These are phyloP conservation scores for Trametes cubensis DNA, from an alignment of 768 basidiomycete species.

Conservation along the genomic window DNA sequence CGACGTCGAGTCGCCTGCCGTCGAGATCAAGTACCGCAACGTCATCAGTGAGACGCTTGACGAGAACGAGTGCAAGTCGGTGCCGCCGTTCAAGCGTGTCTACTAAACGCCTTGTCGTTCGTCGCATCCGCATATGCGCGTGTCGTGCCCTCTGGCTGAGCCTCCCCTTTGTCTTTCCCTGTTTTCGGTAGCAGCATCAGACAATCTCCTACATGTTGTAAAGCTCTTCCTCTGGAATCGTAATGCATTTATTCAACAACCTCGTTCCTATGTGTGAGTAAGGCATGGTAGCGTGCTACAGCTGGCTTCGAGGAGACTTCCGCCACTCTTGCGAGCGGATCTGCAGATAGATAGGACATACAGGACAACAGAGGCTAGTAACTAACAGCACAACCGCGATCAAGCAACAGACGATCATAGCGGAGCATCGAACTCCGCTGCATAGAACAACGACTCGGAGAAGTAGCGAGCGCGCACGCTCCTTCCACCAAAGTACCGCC, in stretches of 20 bases:
- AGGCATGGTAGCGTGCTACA: no score
- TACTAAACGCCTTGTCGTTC: slow-evolving; percentile 51
- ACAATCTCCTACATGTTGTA: slow-evolving; percentile 17
- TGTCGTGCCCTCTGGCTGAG: neutral
- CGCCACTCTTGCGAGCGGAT: no score
- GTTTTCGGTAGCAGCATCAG: slow-evolving; percentile 18
- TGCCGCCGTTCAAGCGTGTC: slow-evolving; percentile 97
- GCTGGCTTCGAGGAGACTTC: no score
- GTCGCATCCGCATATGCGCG: no score
- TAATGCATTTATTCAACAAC: slow-evolving; percentile 6
- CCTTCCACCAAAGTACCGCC: slow-evolving; percentile 88
- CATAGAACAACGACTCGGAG: slow-evolving; percentile 58
- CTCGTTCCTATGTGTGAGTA: neutral
- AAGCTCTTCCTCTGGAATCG: slow-evolving; percentile 12
- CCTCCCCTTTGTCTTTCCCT: neutral
- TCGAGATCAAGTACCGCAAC: slow-evolving; percentile 84
- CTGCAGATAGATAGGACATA: neutral
- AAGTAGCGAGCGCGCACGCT: slow-evolving; percentile 84
- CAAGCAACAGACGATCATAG: slow-evolving; percentile 28
- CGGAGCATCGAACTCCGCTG: slow-evolving; percentile 51
- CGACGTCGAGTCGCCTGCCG: slow-evolving; percentile 74
- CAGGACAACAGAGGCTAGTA: neutral
- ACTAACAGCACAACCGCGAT: neutral
- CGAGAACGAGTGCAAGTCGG: slow-evolving; percentile 94
- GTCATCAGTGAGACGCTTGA: slow-evolving; percentile 90